Base-by-base conservation (phyloP, 2,329 filamentous ascomycete species). In the Thielaviopsis ethacetica region DNA sequence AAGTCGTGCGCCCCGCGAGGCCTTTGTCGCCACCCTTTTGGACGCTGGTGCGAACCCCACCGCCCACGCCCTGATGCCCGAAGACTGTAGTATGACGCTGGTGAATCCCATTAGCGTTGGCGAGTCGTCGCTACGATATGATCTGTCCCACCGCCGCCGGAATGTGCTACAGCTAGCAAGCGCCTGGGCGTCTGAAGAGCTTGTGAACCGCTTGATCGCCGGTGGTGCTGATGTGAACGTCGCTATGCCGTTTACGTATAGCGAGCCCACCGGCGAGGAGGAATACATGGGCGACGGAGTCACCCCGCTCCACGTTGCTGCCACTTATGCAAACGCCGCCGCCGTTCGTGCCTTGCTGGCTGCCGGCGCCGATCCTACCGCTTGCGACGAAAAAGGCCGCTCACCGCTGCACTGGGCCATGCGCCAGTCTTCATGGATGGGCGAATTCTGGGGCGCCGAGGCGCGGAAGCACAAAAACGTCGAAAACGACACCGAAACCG, bases 341-440 rank as follows among this genome's bases (percentile, higher is more conserved):
- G 56, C 56, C 10, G 56, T 57, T 21, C 47, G 49, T 10, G 56
- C 26, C 4, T 15, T 57, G 12, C 19, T 57, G 10, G 44, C 49
- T 2, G 47, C 56, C n/a, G 56, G 56, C 6, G 56, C 56, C 17
- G 56, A 57, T 17, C 56, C 56, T 7, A 13, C 41, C 17, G 47
- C 26, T 9, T 19, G 15, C n/a, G 56, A 57, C 44, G 56, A 30
- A 21, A 47, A 57, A 1, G 56, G 49, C 21, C 56, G 49, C 17
- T 52, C 26, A 22, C 47, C 56, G 10, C 22, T 57, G n/a, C 56
- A 57, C 49, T 57, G 56, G 56, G 56, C 56, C 19, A 57, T 57
- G 56, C 47, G 56, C n/a, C 24, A 27, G 21, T 57, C 56, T 38
- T 38, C 56, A 12, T 57, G 56, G 56, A 57, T 57, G 56, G 56